Base-by-base conservation (phyloP, 441 rosid species). In the Eutrema salsugineum region DNA sequence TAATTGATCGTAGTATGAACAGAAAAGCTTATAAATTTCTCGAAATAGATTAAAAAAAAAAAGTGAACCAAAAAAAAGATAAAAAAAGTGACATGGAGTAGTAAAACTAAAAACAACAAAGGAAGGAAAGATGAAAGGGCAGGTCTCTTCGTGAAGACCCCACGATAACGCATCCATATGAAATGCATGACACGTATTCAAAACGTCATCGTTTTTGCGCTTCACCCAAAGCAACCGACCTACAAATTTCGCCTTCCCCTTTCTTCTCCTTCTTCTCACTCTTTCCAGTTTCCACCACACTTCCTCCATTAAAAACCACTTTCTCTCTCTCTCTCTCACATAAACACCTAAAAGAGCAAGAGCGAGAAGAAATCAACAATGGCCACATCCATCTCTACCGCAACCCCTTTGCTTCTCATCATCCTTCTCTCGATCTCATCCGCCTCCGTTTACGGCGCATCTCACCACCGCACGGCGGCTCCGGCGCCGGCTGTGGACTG, bases 401-500 rank as follows among this genome's bases (percentile, higher is more conserved):
- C 63, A 2, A 48, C 56, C 8, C 30, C 72, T 63, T 8, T 64
- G 14, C 19, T 74, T 47, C 15, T 68, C 22, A 6, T 78, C 10
- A 17, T 82, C 32, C 2, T 83, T 30, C 36, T 85, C 59, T 71
- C 80, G 19, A 8, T 81, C 70, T 72, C 68, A 27, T 61, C 78
- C 11, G 71, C 64, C 40, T 51, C 74, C 11, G 76, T 66, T 30
- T 60, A 17, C 70, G 53, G 53, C 49, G 83, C 71, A 10, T 79
- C 73, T 69, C 83, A 75, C 62, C 72, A 30, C 36, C 62, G 77
- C 28, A 28, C 71, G 2, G 70, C 79, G 9, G 90, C 93, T 1
- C 94, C 97, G 0, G 71, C 91, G 1, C 91, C 98, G 0, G 62
- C 89, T 0, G 89, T 68, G 0, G 97, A 94, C 68, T 94, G 98